Conservation (phyloP, 2,329 filamentous ascomycete genomes). For the Talaromyces sp. region DNA sequence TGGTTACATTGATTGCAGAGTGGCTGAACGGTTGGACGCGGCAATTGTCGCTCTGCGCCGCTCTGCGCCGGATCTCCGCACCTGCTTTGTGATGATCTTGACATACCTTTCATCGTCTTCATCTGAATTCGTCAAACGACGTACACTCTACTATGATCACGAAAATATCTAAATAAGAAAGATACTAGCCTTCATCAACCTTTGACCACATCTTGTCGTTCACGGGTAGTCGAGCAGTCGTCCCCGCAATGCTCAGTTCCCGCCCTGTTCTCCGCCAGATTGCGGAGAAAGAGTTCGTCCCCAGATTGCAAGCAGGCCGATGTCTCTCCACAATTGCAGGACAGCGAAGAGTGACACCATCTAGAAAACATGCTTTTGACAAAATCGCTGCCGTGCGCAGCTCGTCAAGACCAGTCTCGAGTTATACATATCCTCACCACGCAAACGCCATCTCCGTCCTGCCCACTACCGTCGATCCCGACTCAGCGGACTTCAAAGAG, state of each 20-base stretch:
- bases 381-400: slow-evolving; percentile 10
- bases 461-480: slow-evolving; percentile 69
- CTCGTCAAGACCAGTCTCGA: slow-evolving; percentile 55
- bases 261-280: slow-evolving; percentile 2
- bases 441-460: slow-evolving; percentile 78
- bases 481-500: slow-evolving; percentile 73
- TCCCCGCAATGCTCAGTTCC: slow-evolving; percentile 21
- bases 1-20: slow-evolving; percentile 13
- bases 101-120: slow-evolving; percentile 6
- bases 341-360: slow-evolving; percentile 5
- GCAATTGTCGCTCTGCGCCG: slow-evolving; percentile 45
- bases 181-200: no score
- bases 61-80: slow-evolving; percentile 21
- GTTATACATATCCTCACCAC: slow-evolving; percentile 76
- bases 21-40: slow-evolving; percentile 42
- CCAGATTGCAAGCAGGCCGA: slow-evolving; percentile 7
- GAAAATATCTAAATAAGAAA: background rate
- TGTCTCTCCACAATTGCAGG: slow-evolving; percentile 11
- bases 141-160: background rate
- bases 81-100: background rate
- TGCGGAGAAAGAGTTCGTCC: slow-evolving; percentile 14
- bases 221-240: slow-evolving; percentile 1
- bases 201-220: background rate
- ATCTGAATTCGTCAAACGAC: slow-evolving; percentile 11
- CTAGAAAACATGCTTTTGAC: background rate